Evolutionary conservation across 179 eudicot species (phyloP), one percentile per base, ranked within the genome.

Genomic region (Vitellaria paradoxa): DNA sequence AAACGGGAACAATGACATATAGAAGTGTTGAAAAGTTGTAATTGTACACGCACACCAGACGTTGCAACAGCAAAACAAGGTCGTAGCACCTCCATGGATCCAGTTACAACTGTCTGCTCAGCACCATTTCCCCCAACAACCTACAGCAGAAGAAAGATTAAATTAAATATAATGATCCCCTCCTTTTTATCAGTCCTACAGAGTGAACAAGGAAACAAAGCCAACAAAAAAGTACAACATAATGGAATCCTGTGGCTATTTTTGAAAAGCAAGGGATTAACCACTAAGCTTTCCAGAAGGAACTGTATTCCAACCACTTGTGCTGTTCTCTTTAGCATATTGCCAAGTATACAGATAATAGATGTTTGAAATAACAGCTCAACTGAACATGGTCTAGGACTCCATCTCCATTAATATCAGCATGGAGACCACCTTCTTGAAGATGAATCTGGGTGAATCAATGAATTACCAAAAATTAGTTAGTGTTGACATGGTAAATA

Each of bases 61-160:
- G 98, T 96, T 76, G 99, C 99, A 79, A 96, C 86, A 74, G 99
- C 99, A 98, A 97, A 96, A 81, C 99, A 96, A 71, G 99, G 98
- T 56, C 91, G 91, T 76, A 96, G 91, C 76, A 96, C 96, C 81
- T 96, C 99, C 98, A 96, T 96, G 67, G 98, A 96, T 81, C 99
- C 99, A 81, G 94, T 96, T 20, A 92, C 96, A 76, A 96, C 98
- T 75, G 91, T 91, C 81, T 89, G 93, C 84, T 92, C 99, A 57
- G 91, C 92, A 76, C 99, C 99, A 86, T 92, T 89, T 78, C 89
- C 98, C 23, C 99, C 99, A 40, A 92, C 95, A 66, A 87, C 99
- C 99, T 96, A 83, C 82, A 81, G 7, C 68, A 57, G 42, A 74
- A 63, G 9, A 26, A 77, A 46, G 46, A 65, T 73, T 20, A 57